phyloP scores from a whole-genome alignment of 352 stramenopile genomes.

The Pythium dissotocum region DNA sequence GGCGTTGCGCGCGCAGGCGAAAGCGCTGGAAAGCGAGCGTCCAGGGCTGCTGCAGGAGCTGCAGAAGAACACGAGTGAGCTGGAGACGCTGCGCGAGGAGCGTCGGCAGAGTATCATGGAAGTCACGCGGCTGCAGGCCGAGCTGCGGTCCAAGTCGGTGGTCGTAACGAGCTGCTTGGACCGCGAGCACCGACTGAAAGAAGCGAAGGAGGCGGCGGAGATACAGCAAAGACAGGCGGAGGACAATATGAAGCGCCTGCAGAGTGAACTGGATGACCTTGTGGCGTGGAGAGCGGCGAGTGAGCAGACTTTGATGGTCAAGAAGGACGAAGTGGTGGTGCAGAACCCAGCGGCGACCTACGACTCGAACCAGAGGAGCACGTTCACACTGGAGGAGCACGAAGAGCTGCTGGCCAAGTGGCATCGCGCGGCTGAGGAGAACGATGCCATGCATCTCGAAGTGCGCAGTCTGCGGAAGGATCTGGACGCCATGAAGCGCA shows the following conservation, averaged over 20 bases:
- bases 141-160: slow-evolving; percentile 60
- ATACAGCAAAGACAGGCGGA: slow-evolving; percentile 36
- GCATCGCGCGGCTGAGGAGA: slow-evolving; percentile 43
- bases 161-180: slow-evolving; percentile 60
- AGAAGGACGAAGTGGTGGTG: slow-evolving; percentile 29
- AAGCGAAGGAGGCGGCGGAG: slow-evolving; percentile 35
- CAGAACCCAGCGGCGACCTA: slow-evolving; percentile 53
- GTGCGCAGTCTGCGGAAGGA: slow-evolving; percentile 64
- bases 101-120: slow-evolving; percentile 50
- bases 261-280: slow-evolving; percentile 33
- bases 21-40: slow-evolving; percentile 49
- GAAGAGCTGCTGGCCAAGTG: slow-evolving; percentile 53
- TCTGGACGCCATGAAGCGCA: slow-evolving; percentile 46
- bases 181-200: slow-evolving; percentile 45
- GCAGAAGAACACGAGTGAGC: slow-evolving; percentile 36
- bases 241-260: slow-evolving; percentile 35
- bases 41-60: slow-evolving; percentile 49
- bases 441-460: slow-evolving; percentile 42
- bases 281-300: slow-evolving; percentile 8
- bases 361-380: slow-evolving; percentile 55
- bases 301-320: neutral
- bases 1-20: slow-evolving; percentile 60
- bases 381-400: slow-evolving; percentile 57
- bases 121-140: slow-evolving; percentile 49
- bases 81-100: slow-evolving; percentile 45